phyloP scores from a whole-genome alignment of 257 asterid genomes.

The Coffea canephora region DNA sequence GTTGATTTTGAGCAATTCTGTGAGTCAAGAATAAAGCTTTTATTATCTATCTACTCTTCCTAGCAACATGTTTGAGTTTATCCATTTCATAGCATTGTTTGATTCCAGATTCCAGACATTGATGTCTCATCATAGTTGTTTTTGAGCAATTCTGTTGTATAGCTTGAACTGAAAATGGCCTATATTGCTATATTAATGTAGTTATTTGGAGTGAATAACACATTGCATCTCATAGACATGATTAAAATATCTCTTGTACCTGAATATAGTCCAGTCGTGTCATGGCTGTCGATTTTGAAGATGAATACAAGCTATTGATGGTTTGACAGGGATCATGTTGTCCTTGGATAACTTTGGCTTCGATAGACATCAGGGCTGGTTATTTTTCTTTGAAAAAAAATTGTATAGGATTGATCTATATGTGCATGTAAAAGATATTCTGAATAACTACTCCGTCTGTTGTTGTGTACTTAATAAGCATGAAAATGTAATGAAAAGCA shows the following conservation, averaged over 20 bases:
- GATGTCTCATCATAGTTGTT: neutral
- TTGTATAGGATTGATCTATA: too few relatives aligned
- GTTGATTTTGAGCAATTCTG: too few relatives aligned
- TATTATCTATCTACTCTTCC: too few relatives aligned
- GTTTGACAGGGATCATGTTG: neutral
- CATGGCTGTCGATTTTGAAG: too few relatives aligned
- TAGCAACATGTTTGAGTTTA: neutral
- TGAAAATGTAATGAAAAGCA: neutral
- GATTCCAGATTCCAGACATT: neutral
- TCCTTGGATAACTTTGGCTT: too few relatives aligned
- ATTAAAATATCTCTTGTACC: neutral
- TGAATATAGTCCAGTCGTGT: neutral
- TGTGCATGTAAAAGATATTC: conserved; percentile 8
- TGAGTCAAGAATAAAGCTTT: too few relatives aligned
- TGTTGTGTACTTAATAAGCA: neutral
- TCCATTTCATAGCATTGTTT: neutral
- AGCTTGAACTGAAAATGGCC: too few relatives aligned
- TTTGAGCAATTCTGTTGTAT: too few relatives aligned
- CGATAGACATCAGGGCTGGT: too few relatives aligned
- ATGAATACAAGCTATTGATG: neutral
- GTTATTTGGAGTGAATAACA: neutral
- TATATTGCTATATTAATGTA: too few relatives aligned
- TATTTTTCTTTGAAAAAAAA: too few relatives aligned
- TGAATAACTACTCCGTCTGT: neutral
- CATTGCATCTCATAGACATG: neutral